Conservation (phyloP, 2,329 filamentous ascomycete species). For the Byssothecium circinans region DNA sequence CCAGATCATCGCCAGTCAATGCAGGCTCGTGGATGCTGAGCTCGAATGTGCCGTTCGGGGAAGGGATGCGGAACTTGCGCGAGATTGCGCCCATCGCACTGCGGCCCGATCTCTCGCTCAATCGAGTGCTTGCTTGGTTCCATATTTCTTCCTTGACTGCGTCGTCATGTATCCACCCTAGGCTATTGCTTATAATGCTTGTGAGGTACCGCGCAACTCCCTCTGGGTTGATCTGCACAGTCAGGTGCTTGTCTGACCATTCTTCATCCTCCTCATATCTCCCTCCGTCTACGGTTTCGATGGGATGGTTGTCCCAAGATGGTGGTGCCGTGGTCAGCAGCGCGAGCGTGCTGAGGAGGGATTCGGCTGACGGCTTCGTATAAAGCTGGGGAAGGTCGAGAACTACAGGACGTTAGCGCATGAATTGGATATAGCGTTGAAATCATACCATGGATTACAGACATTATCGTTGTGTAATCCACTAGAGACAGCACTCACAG, state of each 20-base stretch:
- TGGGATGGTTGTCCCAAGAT: conserved; percentile 61
- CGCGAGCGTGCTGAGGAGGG: conserved; percentile 67
- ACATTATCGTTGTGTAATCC: conserved; percentile 19
- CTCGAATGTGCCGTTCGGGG: conserved; percentile 47
- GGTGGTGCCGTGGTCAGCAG: conserved; percentile 67
- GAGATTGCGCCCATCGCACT: conserved; percentile 66
- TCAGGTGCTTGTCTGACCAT: conserved; percentile 39
- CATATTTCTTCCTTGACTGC: conserved; percentile 70
- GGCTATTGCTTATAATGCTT: conserved; percentile 65
- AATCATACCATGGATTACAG: conserved; percentile 30
- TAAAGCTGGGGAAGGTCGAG: conserved; percentile 82
- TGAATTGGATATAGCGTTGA: neutral
- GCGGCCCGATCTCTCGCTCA: conserved; percentile 85
- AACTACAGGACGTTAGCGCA: conserved; percentile 48
- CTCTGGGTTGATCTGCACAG: conserved; percentile 48
- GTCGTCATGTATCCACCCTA: conserved; percentile 70
- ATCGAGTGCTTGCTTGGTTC: conserved; percentile 74
- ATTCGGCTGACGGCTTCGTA: conserved; percentile 68
- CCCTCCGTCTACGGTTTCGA: conserved; percentile 42
- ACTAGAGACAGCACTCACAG: too few species aligned
- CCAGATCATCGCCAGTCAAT: conserved; percentile 82
- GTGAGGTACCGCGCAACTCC: conserved; percentile 67
- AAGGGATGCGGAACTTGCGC: conserved; percentile 61
- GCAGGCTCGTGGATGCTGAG: conserved; percentile 82
- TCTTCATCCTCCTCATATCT: conserved; percentile 13